Conservation (phyloP, 1,284 basidiomycete species). For the Moesziomyces aphidis region DNA sequence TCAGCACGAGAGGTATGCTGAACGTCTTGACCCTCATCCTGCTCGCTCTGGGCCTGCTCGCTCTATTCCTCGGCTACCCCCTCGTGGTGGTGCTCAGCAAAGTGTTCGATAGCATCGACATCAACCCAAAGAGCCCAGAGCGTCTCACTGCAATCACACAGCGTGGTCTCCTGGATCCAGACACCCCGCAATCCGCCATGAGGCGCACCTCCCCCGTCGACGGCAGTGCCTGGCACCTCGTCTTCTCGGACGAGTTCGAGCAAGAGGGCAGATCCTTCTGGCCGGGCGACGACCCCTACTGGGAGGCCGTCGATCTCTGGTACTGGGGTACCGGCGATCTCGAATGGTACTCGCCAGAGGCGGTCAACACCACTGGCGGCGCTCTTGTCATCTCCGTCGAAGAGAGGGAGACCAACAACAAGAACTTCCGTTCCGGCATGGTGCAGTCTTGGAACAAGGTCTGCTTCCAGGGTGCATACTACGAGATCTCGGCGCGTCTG, state of each 20-base stretch:
- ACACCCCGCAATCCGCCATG: constrained; percentile 47
- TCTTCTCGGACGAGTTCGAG: constrained; percentile 80
- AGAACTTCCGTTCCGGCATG: constrained; percentile 66
- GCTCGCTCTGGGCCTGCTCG: constrained; percentile 51
- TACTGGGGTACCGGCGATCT: constrained; percentile 64
- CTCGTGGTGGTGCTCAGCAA: constrained; percentile 52
- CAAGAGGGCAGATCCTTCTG: constrained; percentile 75
- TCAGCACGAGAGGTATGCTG: constrained; percentile 54
- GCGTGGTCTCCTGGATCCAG: constrained; percentile 54
- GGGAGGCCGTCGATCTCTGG: constrained; percentile 73
- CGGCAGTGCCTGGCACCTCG: constrained; percentile 70
- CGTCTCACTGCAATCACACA: constrained; percentile 32
- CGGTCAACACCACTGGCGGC: constrained; percentile 56
- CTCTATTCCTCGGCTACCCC: constrained; percentile 65
- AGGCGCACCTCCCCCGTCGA: constrained; percentile 30
- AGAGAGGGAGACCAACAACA: constrained; percentile 55
- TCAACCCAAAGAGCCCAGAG: constrained; percentile 16
- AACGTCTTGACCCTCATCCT: constrained; percentile 61
- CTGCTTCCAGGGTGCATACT: constrained; percentile 67
- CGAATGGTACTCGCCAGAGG: constrained; percentile 69
- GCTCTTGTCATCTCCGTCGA: constrained; percentile 58
- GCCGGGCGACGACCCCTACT: constrained; percentile 67
- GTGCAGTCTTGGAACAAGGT: constrained; percentile 67
- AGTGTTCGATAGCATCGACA: constrained; percentile 41
- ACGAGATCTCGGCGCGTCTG: constrained; percentile 53